Evolutionary conservation across 2,329 filamentous ascomycete species (phyloP), one percentile per base, ranked within the genome.

Genomic region (Mycogone perniciosa): DNA sequence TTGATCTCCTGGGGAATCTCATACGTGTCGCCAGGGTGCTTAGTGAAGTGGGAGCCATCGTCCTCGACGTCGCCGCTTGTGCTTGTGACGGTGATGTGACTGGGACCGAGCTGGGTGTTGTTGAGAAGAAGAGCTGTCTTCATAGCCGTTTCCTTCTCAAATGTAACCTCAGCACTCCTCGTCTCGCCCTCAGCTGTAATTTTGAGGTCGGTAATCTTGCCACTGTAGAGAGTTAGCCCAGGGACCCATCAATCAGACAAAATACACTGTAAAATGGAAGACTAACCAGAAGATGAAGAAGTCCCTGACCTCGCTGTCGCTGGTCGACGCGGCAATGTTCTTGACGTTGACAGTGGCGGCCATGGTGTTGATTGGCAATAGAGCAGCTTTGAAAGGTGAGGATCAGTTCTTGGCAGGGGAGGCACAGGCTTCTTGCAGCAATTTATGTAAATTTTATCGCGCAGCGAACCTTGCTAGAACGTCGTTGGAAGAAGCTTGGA

Each of bases 121-220:
- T 97, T 92, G 57, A 99, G 85, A 53, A 99, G 87, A 38, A 96
- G 87, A 29, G 93, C 93, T 26, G 93, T 99, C 78, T 96, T 96
- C 54, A 92, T 91, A 46, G 93, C 93, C 10, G 92, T 95, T 68
- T 92, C 85, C 76, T 96, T 96, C 73, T 97, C 93, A 65, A 99
- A 99, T 47, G 84, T 91, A 56, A 99, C 91, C n/a, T 85, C 88
- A 52, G 93, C 93, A 45, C 84, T 84, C 73, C 96, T 89, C 59
- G 80, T 76, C 59, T 85, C 79, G 63, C 82, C 82, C 70, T 71
- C 72, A 34, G 84, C 72, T 30, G 83, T 88, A 64, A 96, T 80
- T 53, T 89, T 84, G 68, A 99, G 79, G 61, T 81, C 80, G 59
- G 82, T 84, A 69, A 99, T 95, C 79, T 96, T 97, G 69, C 93